Evolutionary conservation across 345 rosid genomes (phyloP).

Genomic region (Pistacia vera): DNA sequence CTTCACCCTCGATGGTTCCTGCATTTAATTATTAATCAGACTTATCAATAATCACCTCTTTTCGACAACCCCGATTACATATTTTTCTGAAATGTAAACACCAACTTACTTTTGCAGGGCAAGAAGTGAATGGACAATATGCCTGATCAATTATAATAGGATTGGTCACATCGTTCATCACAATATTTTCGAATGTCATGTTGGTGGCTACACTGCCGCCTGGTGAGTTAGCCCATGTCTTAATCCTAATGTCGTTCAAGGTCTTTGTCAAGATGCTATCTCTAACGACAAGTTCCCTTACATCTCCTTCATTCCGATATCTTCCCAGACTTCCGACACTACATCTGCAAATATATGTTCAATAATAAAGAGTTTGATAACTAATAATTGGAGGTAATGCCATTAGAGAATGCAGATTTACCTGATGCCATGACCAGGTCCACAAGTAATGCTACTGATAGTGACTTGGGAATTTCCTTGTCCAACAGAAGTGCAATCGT

Average conservation of each 20-base stretch:
- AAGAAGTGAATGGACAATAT: conserved; percentile 14
- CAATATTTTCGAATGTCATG: conserved; percentile 56
- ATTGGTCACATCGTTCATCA: conserved; percentile 51
- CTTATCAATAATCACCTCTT: background rate
- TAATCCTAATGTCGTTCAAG: conserved; percentile 57
- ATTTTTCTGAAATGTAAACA: background rate
- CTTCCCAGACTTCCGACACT: conserved; percentile 68
- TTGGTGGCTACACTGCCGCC: conserved; percentile 57
- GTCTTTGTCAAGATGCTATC: conserved; percentile 53
- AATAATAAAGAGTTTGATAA: no score
- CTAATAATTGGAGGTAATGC: no score
- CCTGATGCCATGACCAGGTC: conserved; percentile 53
- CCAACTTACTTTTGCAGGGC: conserved; percentile 35
- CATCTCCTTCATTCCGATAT: conserved; percentile 51
- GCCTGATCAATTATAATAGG: conserved; percentile 64
- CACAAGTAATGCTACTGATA: conserved; percentile 31
- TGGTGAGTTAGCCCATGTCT: conserved; percentile 65
- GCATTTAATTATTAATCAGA: background rate
- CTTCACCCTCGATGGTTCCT: conserved; percentile 37
- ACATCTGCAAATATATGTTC: background rate
- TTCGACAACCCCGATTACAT: fast-evolving
- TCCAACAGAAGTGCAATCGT: conserved; percentile 35
- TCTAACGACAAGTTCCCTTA: conserved; percentile 48
- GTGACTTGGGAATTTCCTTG: conserved; percentile 32
- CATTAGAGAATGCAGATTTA: conserved; percentile 1